Percentiles rank a stretch among this genome's conserved stretches.
Conservation (phyloP, 306 rosid species). For the Prosopis cineraria region DNA sequence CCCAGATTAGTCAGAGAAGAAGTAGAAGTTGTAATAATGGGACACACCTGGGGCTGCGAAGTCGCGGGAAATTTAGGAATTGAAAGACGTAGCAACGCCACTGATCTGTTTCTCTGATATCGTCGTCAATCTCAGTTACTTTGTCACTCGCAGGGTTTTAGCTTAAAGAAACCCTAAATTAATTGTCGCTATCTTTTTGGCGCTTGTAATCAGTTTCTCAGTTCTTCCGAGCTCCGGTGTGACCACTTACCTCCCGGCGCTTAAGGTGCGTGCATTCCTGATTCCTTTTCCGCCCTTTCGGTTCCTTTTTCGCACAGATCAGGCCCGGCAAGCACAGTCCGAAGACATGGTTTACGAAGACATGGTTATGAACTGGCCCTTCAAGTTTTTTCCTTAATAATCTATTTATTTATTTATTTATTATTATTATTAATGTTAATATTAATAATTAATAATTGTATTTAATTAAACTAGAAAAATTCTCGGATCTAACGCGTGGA, state of each 20-base stretch:
- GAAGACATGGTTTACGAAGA: not conserved
- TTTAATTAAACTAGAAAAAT: too few relatives aligned
- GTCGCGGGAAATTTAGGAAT: constrained; percentile 8
- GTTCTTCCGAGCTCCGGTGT: constrained; percentile 11
- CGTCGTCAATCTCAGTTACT: not conserved
- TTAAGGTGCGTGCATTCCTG: not conserved
- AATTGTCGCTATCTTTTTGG: not conserved
- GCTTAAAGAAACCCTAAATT: constrained; percentile 20
- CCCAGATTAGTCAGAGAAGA: not conserved
- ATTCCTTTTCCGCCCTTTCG: not conserved
- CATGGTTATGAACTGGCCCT: not conserved
- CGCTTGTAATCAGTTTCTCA: not conserved
- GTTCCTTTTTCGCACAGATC: not conserved
- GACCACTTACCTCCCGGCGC: not conserved
- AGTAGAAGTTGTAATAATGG: not conserved
- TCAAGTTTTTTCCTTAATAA: too few relatives aligned
- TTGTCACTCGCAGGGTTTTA: not conserved
- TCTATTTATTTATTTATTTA: too few relatives aligned
- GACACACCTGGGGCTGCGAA: not conserved
- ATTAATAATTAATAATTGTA: too few relatives aligned
- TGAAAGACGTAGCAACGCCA: not conserved
- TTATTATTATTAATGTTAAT: too few relatives aligned
- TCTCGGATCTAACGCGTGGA: too few relatives aligned
- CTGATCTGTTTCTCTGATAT: constrained; percentile 1
- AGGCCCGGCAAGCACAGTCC: not conserved